Evolutionary conservation across 371 early-diverging fungal genomes (phyloP).

Genomic region (Mortierella sp.): DNA sequence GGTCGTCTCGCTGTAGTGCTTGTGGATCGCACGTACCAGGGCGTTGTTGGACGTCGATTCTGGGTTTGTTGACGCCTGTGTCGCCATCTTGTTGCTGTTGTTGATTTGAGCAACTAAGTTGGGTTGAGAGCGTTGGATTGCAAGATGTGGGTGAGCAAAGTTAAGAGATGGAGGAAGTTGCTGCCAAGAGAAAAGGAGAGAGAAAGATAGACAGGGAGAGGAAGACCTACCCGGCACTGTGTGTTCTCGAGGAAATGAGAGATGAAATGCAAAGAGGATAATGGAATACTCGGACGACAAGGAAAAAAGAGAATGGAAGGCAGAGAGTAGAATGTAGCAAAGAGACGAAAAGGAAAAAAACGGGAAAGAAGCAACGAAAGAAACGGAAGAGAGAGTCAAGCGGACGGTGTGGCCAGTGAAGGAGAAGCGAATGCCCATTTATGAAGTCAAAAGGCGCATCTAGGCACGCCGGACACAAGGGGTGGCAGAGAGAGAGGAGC

Average conservation of each 20-base stretch:
- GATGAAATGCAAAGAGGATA: neutral
- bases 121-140: neutral
- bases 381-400: neutral
- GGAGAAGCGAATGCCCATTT: neutral
- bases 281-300: neutral
- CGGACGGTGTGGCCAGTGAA: neutral
- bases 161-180: too few relatives aligned
- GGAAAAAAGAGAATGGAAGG: neutral
- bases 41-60: conserved; percentile 16
- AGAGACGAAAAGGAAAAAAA: neutral
- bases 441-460: neutral
- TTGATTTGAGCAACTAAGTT: neutral
- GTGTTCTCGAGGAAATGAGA: neutral
- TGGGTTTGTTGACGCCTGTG: conserved; percentile 11
- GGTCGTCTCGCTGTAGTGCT: conserved; percentile 49
- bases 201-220: neutral
- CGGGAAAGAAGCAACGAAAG: neutral
- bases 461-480: neutral
- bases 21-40: conserved; percentile 35
- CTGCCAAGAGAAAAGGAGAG: neutral
- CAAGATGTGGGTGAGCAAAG: neutral
- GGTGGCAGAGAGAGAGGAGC: neutral
- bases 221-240: neutral
- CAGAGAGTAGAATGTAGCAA: neutral
- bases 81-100: conserved; percentile 9